Evolutionary conservation across 169 alveolate genomes (phyloP).

Genomic region (Cytauxzoon felis): DNA sequence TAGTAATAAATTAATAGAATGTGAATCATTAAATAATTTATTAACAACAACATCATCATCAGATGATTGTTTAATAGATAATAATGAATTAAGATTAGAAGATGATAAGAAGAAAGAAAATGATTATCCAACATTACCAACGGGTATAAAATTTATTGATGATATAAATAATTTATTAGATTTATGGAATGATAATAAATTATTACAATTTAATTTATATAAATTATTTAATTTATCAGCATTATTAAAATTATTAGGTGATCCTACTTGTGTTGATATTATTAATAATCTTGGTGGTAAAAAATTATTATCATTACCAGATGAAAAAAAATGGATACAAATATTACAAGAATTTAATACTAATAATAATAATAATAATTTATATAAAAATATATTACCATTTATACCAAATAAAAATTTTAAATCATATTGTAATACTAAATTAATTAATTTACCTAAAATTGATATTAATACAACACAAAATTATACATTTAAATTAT

Average conservation of each 20-base stretch:
- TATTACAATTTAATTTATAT: slow-evolving; percentile 21
- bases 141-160: slow-evolving; percentile 63
- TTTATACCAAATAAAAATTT: slow-evolving; percentile 30
- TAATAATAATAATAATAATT: neutral
- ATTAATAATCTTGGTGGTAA: slow-evolving; percentile 27
- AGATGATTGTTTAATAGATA: neutral
- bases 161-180: slow-evolving; percentile 51
- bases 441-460: slow-evolving; percentile 43
- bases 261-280: slow-evolving; percentile 38
- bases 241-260: slow-evolving; percentile 55
- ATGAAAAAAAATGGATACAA: slow-evolving; percentile 44
- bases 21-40: slow-evolving; percentile 17
- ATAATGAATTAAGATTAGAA: slow-evolving; percentile 41
- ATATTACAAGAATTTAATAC: neutral
- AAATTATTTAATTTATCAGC: slow-evolving; percentile 57
- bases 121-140: slow-evolving; percentile 54
- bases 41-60: neutral
- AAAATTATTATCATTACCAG: slow-evolving; percentile 20
- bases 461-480: slow-evolving; percentile 11
- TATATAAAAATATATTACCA: slow-evolving; percentile 26
- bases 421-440: slow-evolving; percentile 36
- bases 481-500: slow-evolving; percentile 49
- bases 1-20: neutral
- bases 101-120: slow-evolving; percentile 9
- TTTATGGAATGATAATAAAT: slow-evolving; percentile 26